These are phyloP conservation scores for Clonostachys chloroleuca DNA, from an alignment of 2,329 filamentous ascomycete species.

Conservation along the genomic window DNA sequence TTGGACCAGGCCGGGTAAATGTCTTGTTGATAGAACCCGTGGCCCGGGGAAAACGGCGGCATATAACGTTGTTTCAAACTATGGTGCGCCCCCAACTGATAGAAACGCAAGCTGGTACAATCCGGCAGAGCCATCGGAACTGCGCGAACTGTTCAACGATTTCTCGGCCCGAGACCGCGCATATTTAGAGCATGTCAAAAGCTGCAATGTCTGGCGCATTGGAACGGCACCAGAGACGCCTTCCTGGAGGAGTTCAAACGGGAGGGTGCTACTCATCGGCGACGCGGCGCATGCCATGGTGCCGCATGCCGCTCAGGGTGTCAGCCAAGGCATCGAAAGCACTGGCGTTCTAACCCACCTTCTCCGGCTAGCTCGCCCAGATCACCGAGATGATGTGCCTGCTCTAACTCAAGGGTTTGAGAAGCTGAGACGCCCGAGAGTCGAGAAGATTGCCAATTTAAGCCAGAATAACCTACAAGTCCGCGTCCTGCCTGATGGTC, in stretches of 20 bases:
- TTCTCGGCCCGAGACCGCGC: neutral
- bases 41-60: no score
- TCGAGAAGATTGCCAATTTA: neutral
- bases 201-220: neutral
- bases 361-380: neutral
- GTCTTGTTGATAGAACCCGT: neutral
- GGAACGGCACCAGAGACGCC: neutral
- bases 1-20: neutral
- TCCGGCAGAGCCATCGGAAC: neutral
- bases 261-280: slow-evolving; percentile 9
- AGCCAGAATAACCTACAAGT: neutral
- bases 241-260: neutral
- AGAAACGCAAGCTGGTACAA: neutral
- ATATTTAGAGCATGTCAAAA: neutral
- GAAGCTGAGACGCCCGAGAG: neutral
- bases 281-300: slow-evolving; percentile 16
- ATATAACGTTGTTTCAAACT: neutral
- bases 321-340: slow-evolving; percentile 4
- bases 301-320: slow-evolving; percentile 6
- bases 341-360: neutral
- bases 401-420: neutral
- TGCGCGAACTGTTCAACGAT: neutral
- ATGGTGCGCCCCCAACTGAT: neutral
- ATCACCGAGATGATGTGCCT: neutral
- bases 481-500: neutral